Evolutionary conservation across 208 protist species (phyloP), one percentile per base, ranked within the genome.

Genomic region (Lotmaria passim): DNA sequence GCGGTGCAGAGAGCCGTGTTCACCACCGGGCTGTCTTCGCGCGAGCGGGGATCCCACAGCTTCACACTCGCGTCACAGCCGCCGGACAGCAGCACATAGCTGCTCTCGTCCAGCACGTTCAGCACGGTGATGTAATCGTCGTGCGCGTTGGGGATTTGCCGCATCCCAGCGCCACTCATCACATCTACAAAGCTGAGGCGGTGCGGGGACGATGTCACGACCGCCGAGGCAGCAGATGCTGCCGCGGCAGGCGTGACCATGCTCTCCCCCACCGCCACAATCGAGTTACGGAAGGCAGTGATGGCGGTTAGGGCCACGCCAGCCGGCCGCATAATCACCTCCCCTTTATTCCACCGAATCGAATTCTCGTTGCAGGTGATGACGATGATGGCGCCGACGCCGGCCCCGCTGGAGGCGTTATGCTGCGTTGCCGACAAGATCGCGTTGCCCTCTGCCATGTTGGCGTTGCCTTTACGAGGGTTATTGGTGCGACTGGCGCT

Each of bases 81-180:
- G 28, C 87, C 89, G 10, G 85, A 85, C 50, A 94, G 43, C 21
- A 96, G 67, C 36, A 90, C 66, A 51, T 84, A 70, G 47, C 88
- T 86, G 56, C 65, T 73, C 3, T 93, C 87, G 11, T 85, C 83
- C 19, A 81, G 78, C 10, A 78, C 75, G 33, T 76, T 63, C 47
- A 96, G 69, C 2, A 82, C 65, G 5, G 91, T 96, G 38, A 84
- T 90, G 81, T 83, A 92, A 72, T 94, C 89, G 31, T 69, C 67
- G 70, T 96, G 91, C 1, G 81, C 89, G 3, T 62, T 51, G 1
- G 65, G 61, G 41, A 94, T 72, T 15, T 77, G 81, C 23, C 75
- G 73, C 50, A 82, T 53, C n/a, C 75, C 52, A 55, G 84, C 81
- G 44, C 79, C 81, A 36, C 64, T 81, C 23, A 57, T 58, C 3